phyloP scores from a whole-genome alignment of 306 rosid species.

The Leucaena leucocephala region DNA sequence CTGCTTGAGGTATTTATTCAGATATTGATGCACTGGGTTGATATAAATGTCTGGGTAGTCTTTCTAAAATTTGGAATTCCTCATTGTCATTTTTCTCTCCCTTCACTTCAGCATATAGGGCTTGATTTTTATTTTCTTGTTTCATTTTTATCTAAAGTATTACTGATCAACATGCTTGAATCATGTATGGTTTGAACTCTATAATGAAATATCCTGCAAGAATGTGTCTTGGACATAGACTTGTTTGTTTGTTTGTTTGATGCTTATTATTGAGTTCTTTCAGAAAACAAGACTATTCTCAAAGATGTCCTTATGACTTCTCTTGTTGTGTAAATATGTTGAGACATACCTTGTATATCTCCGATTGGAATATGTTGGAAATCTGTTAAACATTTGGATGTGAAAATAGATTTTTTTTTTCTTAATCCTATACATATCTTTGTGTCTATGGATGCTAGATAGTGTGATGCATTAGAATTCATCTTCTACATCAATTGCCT shows the following conservation, averaged over 20 bases:
- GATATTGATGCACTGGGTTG: constrained; percentile 5
- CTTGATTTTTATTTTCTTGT: neutral
- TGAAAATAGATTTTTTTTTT: constrained; percentile 8
- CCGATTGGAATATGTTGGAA: neutral
- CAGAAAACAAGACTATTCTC: neutral
- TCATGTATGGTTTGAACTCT: neutral
- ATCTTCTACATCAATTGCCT: neutral
- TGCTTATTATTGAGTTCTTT: neutral
- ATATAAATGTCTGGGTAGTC: constrained; percentile 8
- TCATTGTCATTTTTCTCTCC: constrained; percentile 17
- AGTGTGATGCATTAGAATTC: neutral
- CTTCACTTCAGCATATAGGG: constrained; percentile 3
- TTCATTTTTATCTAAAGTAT: neutral
- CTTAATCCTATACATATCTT: neutral
- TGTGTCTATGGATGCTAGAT: constrained; percentile 17
- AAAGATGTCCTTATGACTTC: neutral
- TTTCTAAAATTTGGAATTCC: constrained; percentile 5
- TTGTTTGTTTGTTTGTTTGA: constrained; percentile 20
- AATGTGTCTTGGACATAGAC: neutral
- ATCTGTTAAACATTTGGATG: neutral
- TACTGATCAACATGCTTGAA: constrained; percentile 1
- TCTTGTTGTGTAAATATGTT: neutral
- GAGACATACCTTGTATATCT: neutral
- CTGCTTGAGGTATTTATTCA: neutral
- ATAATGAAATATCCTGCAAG: neutral